phyloP scores from a whole-genome alignment of 352 stramenopile genomes.

The Globisporangium spiculum region DNA sequence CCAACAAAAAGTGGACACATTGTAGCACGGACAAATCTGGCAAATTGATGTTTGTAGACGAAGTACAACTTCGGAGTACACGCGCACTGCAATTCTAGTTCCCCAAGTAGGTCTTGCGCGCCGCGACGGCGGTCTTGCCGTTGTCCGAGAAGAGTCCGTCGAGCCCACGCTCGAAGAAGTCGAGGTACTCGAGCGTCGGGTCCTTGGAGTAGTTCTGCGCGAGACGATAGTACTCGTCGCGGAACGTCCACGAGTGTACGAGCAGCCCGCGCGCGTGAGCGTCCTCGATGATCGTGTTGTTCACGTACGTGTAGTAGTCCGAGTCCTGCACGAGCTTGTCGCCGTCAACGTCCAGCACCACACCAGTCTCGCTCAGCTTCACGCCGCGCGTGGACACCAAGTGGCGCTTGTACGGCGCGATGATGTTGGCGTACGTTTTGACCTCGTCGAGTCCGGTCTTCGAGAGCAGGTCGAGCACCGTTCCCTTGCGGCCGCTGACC shows the following conservation, averaged over 20 bases:
- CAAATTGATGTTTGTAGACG: no score
- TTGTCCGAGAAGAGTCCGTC: conserved; percentile 66
- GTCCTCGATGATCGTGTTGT: conserved; percentile 44
- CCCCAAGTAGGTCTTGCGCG: conserved; percentile 35
- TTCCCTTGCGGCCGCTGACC: conserved; percentile 47
- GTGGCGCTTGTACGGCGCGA: conserved; percentile 84
- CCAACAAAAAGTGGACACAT: no score
- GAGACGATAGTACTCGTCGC: conserved; percentile 61
- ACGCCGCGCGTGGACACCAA: conserved; percentile 51
- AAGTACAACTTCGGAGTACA: no score
- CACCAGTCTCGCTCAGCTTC: conserved; percentile 37
- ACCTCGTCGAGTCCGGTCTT: conserved; percentile 55
- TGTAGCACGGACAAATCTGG: no score
- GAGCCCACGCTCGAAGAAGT: conserved; percentile 60
- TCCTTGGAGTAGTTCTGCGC: conserved; percentile 63
- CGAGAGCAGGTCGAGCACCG: conserved; percentile 53
- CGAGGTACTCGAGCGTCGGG: conserved; percentile 53
- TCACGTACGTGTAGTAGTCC: conserved; percentile 49
- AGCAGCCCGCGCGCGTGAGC: conserved; percentile 57
- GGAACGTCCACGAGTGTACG: conserved; percentile 65
- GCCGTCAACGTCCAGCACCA: conserved; percentile 54
- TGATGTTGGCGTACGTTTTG: conserved; percentile 58
- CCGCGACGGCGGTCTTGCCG: conserved; percentile 49
- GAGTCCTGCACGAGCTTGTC: conserved; percentile 57
- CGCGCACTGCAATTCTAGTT: neutral